phyloP scores from a whole-genome alignment of 208 protist species.

The Trypanosoma scelopori region DNA sequence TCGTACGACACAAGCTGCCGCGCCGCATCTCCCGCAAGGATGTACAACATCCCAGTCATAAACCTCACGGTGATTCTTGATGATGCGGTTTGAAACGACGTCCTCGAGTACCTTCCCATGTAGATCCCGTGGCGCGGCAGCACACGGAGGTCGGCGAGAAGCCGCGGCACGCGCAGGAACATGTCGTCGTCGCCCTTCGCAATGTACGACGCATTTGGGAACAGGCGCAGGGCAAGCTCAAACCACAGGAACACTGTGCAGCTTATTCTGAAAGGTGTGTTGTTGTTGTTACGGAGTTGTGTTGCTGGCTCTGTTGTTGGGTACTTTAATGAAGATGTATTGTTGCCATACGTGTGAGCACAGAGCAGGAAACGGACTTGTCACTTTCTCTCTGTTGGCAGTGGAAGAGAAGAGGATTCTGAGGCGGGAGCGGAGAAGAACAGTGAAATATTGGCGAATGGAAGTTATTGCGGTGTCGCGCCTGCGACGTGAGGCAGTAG shows the following conservation, averaged over 20 bases:
- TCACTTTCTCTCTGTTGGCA: background rate
- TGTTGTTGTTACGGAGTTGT: background rate
- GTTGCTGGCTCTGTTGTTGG: background rate
- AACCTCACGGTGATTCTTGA: no score
- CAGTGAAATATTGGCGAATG: background rate
- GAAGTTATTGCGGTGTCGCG: background rate
- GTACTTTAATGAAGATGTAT: background rate
- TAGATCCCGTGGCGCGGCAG: constrained; percentile 11
- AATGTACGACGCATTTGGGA: constrained; percentile 37
- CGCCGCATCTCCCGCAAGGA: constrained; percentile 11
- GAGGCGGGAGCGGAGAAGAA: background rate
- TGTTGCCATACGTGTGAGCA: background rate
- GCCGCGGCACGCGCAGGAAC: constrained; percentile 47
- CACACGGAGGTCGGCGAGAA: constrained; percentile 29
- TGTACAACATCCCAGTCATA: constrained; percentile 1
- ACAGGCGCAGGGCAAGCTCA: constrained; percentile 34
- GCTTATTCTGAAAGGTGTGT: background rate
- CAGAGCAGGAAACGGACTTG: no score
- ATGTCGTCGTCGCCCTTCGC: constrained; percentile 53
- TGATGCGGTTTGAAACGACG: background rate
- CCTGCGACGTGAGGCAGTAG: background rate
- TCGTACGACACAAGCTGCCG: constrained; percentile 16
- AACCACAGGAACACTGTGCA: constrained; percentile 45
- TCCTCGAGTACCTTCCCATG: background rate
- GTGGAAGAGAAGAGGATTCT: background rate